A percentile compares a stretch with the other conserved stretches of the same genome.
phyloP scores from a whole-genome alignment of 2,329 filamentous ascomycete species.

The Aspergillus sp. region DNA sequence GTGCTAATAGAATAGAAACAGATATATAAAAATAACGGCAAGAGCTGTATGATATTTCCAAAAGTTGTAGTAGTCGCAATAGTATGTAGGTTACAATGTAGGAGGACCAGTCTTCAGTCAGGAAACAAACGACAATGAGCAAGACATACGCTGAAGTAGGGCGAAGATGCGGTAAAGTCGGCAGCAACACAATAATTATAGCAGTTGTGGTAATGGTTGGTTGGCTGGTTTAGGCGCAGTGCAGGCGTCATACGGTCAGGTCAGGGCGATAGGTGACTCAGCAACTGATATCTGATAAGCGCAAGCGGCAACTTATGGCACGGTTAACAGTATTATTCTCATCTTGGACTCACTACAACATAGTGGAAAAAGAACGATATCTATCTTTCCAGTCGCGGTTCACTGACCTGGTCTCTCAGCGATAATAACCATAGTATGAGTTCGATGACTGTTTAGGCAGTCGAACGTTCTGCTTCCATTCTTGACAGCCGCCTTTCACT shows the following conservation, averaged over 20 bases:
- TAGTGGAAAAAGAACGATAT: too few relatives aligned
- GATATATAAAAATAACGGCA: too few relatives aligned
- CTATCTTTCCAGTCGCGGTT: background rate
- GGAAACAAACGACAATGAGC: background rate
- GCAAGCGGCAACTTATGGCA: background rate
- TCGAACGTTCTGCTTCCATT: conserved; percentile 2
- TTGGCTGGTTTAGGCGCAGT: conserved; percentile 2
- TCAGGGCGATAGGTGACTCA: conserved; percentile 34
- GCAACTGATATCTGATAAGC: conserved; percentile 11
- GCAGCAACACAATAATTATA: background rate
- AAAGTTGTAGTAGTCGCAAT: background rate
- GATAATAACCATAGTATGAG: conserved; percentile 10
- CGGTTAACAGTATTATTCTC: background rate
- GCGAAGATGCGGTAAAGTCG: conserved; percentile 1
- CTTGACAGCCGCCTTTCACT: background rate
- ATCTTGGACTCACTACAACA: background rate
- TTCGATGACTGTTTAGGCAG: conserved; percentile 6
- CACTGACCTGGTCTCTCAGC: background rate
- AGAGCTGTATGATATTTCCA: background rate
- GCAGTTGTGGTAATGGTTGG: background rate
- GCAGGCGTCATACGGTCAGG: conserved; percentile 31
- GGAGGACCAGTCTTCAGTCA: background rate
- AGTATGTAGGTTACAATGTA: too few relatives aligned
- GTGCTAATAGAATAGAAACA: too few relatives aligned
- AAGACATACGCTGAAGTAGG: background rate